These are phyloP conservation scores for Ceratobasidium sp. DNA, from an alignment of 1,284 basidiomycete species.

Conservation along the genomic window DNA sequence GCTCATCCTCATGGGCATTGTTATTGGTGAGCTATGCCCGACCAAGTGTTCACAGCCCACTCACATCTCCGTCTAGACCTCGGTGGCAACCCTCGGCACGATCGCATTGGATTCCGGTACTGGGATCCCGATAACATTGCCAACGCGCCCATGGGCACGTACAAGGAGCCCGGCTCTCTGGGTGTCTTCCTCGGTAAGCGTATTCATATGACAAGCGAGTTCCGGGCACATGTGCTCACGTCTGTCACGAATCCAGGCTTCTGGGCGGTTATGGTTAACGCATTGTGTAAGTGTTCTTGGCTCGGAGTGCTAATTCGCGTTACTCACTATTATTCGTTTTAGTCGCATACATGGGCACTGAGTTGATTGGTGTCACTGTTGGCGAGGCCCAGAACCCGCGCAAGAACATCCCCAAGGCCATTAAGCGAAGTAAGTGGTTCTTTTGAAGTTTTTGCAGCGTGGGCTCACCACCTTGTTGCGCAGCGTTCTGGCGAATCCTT, in stretches of 20 bases:
- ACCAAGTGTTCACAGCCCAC: not conserved
- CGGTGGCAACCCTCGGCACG: conserved; percentile 74
- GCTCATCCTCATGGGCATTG: conserved; percentile 70
- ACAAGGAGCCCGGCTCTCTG: conserved; percentile 58
- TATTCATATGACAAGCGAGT: conserved; percentile 21
- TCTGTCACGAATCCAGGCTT: conserved; percentile 64
- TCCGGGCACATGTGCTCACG: conserved; percentile 23
- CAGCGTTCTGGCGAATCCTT: conserved; percentile 67
- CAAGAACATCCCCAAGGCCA: conserved; percentile 65
- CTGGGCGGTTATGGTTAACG: conserved; percentile 64
- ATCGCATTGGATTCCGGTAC: conserved; percentile 67
- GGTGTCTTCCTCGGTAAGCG: conserved; percentile 58
- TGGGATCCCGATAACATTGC: conserved; percentile 57
- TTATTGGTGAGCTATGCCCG: conserved; percentile 50
- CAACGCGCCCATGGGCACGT: conserved; percentile 58
- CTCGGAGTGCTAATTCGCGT: conserved; percentile 46
- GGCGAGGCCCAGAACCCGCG: conserved; percentile 66
- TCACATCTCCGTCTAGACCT: conserved; percentile 67
- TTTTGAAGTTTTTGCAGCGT: not conserved
- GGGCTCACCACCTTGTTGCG: not conserved
- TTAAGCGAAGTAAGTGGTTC: conserved; percentile 44
- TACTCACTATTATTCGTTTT: conserved; percentile 52
- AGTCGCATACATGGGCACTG: conserved; percentile 72
- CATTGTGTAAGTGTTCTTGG: conserved; percentile 47
- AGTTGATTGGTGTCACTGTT: conserved; percentile 64